Evolutionary conservation across 257 asterid genomes (phyloP).

Genomic region (Solanum chilense): DNA sequence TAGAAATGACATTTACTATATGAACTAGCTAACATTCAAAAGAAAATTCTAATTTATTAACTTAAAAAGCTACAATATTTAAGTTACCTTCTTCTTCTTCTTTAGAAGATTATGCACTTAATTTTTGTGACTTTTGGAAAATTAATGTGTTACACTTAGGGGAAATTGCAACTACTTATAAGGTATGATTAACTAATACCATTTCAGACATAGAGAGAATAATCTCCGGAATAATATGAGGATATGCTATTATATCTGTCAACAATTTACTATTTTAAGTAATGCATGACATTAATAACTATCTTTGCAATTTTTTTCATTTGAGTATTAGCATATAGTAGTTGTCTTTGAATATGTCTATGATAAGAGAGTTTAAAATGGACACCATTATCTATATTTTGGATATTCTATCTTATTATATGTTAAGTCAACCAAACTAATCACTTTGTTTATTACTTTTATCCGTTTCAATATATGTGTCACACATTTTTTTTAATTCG

Average conservation of each 20-base stretch:
- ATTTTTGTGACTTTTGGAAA: background rate
- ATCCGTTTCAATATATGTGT: too few species aligned
- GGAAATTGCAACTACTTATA: background rate
- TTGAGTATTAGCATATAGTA: background rate
- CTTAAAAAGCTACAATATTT: background rate
- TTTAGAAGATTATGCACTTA: background rate
- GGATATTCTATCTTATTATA: background rate
- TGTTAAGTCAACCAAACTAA: background rate
- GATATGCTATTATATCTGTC: background rate
- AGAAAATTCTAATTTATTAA: background rate
- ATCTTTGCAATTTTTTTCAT: background rate
- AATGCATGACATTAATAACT: background rate
- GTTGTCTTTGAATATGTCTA: background rate
- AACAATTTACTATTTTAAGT: background rate
- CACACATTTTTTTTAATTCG: fast-evolving
- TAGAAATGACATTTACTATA: background rate
- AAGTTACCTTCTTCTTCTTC: background rate
- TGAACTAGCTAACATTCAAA: background rate
- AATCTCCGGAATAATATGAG: background rate
- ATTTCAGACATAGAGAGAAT: background rate
- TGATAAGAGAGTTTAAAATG: background rate
- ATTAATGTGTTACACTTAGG: background rate
- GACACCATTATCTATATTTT: background rate
- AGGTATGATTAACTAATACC: background rate
- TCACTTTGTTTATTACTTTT: background rate